phyloP scores from a whole-genome alignment of 2,329 filamentous ascomycete genomes.

The Aspergillus viridinutans region DNA sequence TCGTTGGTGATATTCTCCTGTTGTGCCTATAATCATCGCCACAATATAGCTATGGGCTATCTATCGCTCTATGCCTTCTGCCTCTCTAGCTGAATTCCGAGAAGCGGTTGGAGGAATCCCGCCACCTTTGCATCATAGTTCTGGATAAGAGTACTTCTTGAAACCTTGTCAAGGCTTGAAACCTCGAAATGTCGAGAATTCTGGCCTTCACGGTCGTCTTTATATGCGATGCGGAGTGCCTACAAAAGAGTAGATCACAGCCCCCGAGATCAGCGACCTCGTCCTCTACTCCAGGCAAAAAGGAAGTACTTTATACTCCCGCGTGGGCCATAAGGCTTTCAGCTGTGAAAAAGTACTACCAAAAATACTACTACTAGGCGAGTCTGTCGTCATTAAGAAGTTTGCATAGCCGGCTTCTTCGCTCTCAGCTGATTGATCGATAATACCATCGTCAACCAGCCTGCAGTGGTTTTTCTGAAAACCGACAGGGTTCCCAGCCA shows the following conservation, averaged over 20 bases:
- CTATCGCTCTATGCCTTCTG: too few species aligned
- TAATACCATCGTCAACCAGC: background rate
- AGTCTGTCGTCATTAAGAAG: background rate
- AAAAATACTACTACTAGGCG: background rate
- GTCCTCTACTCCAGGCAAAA: background rate
- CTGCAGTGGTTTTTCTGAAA: background rate
- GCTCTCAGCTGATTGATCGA: background rate
- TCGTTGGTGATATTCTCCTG: background rate
- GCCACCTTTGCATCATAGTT: background rate
- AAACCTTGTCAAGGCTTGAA: background rate
- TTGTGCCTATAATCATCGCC: background rate
- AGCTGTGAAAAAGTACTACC: background rate
- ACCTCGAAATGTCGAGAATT: background rate
- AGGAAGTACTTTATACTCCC: background rate
- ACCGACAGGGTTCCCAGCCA: background rate
- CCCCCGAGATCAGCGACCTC: too few species aligned
- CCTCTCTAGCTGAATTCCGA: too few species aligned
- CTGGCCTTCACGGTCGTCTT: background rate
- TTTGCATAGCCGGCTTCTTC: background rate
- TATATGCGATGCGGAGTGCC: background rate
- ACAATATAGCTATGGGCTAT: background rate
- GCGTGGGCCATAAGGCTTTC: background rate
- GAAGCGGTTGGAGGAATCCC: background rate
- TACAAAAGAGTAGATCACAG: background rate
- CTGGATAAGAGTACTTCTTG: background rate